Conservation (phyloP, 352 stramenopile species). For the Phytopythium vexans region DNA sequence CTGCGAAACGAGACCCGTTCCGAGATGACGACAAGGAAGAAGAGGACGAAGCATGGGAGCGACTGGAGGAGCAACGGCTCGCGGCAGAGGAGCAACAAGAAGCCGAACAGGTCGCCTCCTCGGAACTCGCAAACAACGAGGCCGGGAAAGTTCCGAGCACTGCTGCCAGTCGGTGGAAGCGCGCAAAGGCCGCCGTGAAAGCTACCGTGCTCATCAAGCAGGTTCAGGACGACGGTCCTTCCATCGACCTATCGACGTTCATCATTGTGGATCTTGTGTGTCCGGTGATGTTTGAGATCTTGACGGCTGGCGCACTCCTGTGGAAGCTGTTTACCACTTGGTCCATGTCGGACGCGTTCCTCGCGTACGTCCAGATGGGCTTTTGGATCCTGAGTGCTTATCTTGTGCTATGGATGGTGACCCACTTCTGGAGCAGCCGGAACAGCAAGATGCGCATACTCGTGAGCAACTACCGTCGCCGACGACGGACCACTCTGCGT, state of each 20-base stretch:
- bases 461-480: slow-evolving; percentile 74
- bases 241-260: slow-evolving; percentile 74
- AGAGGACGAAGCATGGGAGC: slow-evolving; percentile 41
- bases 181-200: slow-evolving; percentile 43
- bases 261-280: slow-evolving; percentile 73
- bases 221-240: slow-evolving; percentile 46
- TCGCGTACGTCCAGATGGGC: slow-evolving; percentile 65
- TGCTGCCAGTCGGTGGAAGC: slow-evolving; percentile 48
- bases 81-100: slow-evolving; percentile 25
- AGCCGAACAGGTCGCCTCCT: slow-evolving; percentile 12
- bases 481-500: slow-evolving; percentile 46
- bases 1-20: slow-evolving; percentile 54
- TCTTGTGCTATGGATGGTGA: slow-evolving; percentile 62
- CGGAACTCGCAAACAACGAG: slow-evolving; percentile 4
- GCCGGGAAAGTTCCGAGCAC: slow-evolving; percentile 8
- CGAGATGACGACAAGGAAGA: slow-evolving; percentile 53
- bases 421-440: slow-evolving; percentile 78
- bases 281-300: slow-evolving; percentile 64
- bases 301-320: slow-evolving; percentile 46
- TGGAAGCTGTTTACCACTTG: slow-evolving; percentile 47
- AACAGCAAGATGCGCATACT: slow-evolving; percentile 75
- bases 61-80: slow-evolving; percentile 28
- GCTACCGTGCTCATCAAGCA: slow-evolving; percentile 60
- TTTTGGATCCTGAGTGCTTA: slow-evolving; percentile 63
- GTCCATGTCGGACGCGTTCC: slow-evolving; percentile 61